Evolutionary conservation across 2,329 filamentous ascomycete genomes (phyloP).

Genomic region (Clarireedia monteithiana): DNA sequence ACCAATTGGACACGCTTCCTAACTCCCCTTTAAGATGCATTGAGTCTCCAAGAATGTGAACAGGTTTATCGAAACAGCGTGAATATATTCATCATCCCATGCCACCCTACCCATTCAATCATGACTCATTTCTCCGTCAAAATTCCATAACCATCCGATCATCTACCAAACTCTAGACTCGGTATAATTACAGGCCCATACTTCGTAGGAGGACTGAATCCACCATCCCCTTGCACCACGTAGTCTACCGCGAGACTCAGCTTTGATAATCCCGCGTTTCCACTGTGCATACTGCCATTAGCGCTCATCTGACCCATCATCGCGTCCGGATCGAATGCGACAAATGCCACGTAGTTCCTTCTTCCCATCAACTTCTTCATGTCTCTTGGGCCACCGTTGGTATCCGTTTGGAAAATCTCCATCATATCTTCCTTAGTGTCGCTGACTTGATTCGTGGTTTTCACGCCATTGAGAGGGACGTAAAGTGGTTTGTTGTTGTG

Average conservation of each 20-base stretch:
- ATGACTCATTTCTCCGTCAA: neutral
- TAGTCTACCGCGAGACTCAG: constrained; percentile 91
- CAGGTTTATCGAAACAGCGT: neutral
- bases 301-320: constrained; percentile 19
- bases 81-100: neutral
- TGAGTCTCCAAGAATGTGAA: neutral
- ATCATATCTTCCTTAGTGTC: constrained; percentile 99
- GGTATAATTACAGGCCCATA: constrained; percentile 96
- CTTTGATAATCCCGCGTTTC: constrained; percentile 44
- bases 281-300: constrained; percentile 29
- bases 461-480: constrained; percentile 81
- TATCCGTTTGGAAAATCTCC: constrained; percentile 96
- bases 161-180: constrained; percentile 68
- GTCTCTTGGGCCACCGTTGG: constrained; percentile 74
- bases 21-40: constrained; percentile 18
- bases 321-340: constrained; percentile 87
- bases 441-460: constrained; percentile 62
- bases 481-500: constrained; percentile 92
- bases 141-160: neutral
- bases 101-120: neutral
- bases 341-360: constrained; percentile 84
- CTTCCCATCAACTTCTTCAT: constrained; percentile 88
- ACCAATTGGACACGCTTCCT: constrained; percentile 6
- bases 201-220: constrained; percentile 77
- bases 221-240: constrained; percentile 87